Base-by-base conservation (phyloP, 192 early-diverging fungal genomes). In the Endogone sp. region DNA sequence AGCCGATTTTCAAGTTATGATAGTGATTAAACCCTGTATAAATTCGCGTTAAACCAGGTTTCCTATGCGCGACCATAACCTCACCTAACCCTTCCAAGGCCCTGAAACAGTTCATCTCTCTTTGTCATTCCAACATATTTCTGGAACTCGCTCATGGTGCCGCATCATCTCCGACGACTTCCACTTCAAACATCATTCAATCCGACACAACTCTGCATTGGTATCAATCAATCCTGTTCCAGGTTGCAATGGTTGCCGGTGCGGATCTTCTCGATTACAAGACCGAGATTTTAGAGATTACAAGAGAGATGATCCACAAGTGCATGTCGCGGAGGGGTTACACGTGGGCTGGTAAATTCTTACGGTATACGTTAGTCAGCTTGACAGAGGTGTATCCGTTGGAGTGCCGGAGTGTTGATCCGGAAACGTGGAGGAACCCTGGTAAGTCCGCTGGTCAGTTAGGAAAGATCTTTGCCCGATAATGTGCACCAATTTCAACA, bases 161-260 rank as follows among this genome's bases (percentile, higher is more conserved):
- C 29, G 74, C 80, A 2, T 81, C 86, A 0, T 73, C 73, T 3
- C 81, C 83, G 16, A 79, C 84, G 0, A 69, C 79, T 49, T 69
- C 79, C 16, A 64, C 63, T 20, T 86, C 79, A 2, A 79, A 77
- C 10, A 71, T 70, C 31, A 71, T 71, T 32, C 79, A 72, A 71
- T 85, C 85, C 3, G 90, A 91, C 70, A 76, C 91, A 0, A 84
- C 80, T 9, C 71, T 94, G 27, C 93, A 95, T 71, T 95, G 93
- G 87, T 85, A 89, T 67, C 93, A 95, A 61, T 77, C 71, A 22
- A 86, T 93, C 31, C 61, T 94, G 10, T 84, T 82, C 60, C 83
- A 81, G 23, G 74, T 91, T 3, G 57, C 90, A 4, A 64, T 71
- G 23, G 67, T 75, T 20, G 63, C 80, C 29, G 90, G 88, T 29